A percentile compares a stretch with the other conserved stretches of the same genome.
Conservation (phyloP, 2,329 filamentous ascomycete genomes). For the Sarocladium kiliense region DNA sequence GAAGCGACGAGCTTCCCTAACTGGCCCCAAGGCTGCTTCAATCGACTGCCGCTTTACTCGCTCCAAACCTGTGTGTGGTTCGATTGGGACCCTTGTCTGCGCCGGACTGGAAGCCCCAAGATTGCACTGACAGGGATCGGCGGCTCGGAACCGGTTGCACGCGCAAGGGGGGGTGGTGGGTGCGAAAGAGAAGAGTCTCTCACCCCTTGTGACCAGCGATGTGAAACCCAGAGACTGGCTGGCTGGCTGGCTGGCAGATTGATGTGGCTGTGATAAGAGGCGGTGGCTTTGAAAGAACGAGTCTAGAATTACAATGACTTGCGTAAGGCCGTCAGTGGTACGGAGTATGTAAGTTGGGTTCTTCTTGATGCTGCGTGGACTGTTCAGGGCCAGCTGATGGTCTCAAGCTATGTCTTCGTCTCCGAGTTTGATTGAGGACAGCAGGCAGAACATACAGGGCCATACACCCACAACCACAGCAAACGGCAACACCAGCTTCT, state of each 20-base stretch:
- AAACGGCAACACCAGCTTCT: neutral
- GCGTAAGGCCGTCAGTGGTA: neutral
- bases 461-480: neutral
- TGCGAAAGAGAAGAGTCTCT: neutral
- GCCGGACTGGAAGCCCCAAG: slow-evolving; percentile 8
- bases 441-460: too few relatives aligned
- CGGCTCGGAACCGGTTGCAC: slow-evolving; percentile 7
- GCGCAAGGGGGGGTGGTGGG: neutral
- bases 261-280: neutral
- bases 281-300: neutral
- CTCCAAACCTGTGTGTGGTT: neutral
- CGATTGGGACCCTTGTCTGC: slow-evolving; percentile 4
- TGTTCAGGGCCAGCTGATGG: too few relatives aligned
- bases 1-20: too few relatives aligned
- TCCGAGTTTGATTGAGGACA: too few relatives aligned
- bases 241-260: neutral
- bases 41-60: neutral
- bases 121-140: slow-evolving; percentile 8
- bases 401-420: too few relatives aligned
- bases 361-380: too few relatives aligned
- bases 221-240: neutral
- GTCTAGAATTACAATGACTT: neutral
- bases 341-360: too few relatives aligned
- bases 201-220: too few relatives aligned
- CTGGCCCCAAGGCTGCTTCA: too few relatives aligned